Evolutionary conservation across 202 grass and related monocot species (phyloP).

Genomic region (Bolboschoenoplectus hybrid): DNA sequence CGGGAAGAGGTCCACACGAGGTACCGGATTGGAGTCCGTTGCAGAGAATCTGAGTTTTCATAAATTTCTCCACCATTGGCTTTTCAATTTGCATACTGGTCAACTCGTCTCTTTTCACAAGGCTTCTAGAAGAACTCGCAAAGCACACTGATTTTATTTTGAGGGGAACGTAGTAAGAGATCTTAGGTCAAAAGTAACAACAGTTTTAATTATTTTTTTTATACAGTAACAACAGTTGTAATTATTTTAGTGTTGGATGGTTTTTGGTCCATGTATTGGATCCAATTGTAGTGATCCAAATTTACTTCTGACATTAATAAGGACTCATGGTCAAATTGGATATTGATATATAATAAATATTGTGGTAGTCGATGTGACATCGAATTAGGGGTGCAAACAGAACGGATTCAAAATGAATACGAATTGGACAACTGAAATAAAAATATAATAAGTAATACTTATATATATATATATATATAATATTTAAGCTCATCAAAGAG

Average conservation of each 20-base stretch:
- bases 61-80: background rate
- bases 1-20: background rate
- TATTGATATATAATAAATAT: background rate
- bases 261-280: background rate
- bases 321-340: background rate
- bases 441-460: too few relatives aligned
- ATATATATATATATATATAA: too few relatives aligned
- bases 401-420: too few relatives aligned
- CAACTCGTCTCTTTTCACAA: conserved; percentile 12
- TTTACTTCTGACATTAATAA: background rate
- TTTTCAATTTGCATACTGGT: conserved; percentile 20
- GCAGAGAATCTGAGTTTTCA: background rate
- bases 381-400: too few relatives aligned
- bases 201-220: background rate
- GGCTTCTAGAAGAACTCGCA: background rate
- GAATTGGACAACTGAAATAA: too few relatives aligned
- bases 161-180: background rate
- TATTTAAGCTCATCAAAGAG: too few relatives aligned
- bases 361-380: background rate
- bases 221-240: background rate
- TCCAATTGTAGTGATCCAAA: background rate
- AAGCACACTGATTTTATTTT: background rate
- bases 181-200: conserved; percentile 1
- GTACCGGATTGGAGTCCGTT: background rate
- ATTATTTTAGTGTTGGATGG: background rate